A percentile compares a stretch with the other conserved stretches of the same genome.
These are phyloP conservation scores for Oidiodendron maius DNA, from an alignment of 495 filamentous ascomycete species.

Conservation along the genomic window DNA sequence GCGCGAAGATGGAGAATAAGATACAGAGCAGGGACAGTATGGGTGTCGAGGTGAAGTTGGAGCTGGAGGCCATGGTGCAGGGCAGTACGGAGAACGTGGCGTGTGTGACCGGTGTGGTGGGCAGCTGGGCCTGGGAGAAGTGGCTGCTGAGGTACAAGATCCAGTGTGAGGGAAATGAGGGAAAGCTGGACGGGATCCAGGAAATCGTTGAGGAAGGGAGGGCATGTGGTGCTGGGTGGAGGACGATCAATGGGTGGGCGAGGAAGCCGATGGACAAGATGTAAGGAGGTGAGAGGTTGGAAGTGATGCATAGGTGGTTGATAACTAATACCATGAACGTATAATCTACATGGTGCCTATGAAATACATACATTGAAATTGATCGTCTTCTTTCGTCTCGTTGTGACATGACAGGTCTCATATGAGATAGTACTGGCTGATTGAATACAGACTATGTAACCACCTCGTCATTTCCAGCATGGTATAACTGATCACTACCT, in stretches of 20 bases:
- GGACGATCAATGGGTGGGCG: slow-evolving; percentile 80
- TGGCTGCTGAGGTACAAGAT: slow-evolving; percentile 73
- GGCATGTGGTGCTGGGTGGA: slow-evolving; percentile 73
- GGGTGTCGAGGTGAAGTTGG: slow-evolving; percentile 42
- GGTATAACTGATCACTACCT: no score
- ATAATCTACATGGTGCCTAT: no score
- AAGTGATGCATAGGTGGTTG: not conserved
- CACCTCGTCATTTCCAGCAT: no score
- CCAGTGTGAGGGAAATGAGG: slow-evolving; percentile 69
- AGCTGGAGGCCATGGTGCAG: slow-evolving; percentile 57
- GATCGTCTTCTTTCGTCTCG: no score
- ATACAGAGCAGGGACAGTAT: slow-evolving; percentile 34
- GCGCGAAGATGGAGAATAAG: slow-evolving; percentile 46
- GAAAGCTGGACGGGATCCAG: slow-evolving; percentile 70
- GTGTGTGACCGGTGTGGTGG: slow-evolving; percentile 72
- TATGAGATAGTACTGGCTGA: no score
- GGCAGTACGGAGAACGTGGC: slow-evolving; percentile 72
- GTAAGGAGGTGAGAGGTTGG: not conserved
- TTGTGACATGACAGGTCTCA: no score
- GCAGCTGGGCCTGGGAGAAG: slow-evolving; percentile 91
- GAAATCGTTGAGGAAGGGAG: slow-evolving; percentile 80
- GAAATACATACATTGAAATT: no score
- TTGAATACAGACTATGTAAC: no score
- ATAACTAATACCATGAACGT: no score
- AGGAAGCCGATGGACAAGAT: slow-evolving; percentile 58